A percentile compares a stretch with the other conserved stretches of the same genome.
Conservation (phyloP, 2,329 filamentous ascomycete genomes). For the Exophiala viscosa region DNA sequence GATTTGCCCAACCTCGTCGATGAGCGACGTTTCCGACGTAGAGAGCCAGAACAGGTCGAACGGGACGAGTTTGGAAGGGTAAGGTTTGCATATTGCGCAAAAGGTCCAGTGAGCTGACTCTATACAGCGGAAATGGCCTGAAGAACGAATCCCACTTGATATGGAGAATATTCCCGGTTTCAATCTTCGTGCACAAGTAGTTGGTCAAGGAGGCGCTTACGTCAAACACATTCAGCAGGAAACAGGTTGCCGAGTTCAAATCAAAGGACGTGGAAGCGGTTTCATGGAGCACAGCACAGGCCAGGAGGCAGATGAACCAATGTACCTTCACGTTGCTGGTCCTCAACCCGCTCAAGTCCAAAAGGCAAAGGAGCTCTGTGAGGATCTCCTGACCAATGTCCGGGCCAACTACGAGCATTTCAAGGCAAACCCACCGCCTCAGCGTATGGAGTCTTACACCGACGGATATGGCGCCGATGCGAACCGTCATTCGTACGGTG, state of each 20-base stretch:
- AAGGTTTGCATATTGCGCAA: constrained; percentile 34
- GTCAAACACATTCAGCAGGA: constrained; percentile 98
- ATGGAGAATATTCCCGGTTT: constrained; percentile 91
- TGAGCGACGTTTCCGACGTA: constrained; percentile 82
- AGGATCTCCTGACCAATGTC: constrained; percentile 82
- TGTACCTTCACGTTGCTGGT: constrained; percentile 96
- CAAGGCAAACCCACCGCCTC: constrained; percentile 71
- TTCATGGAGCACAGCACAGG: constrained; percentile 89
- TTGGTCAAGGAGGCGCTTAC: constrained; percentile 88
- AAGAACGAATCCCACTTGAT: constrained; percentile 86
- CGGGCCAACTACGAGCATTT: constrained; percentile 86
- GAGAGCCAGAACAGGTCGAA: constrained; percentile 77
- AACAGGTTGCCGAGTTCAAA: constrained; percentile 92
- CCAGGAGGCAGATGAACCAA: constrained; percentile 86
- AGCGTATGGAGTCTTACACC: constrained; percentile 43
- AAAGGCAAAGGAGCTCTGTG: constrained; percentile 80
- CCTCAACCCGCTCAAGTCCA: constrained; percentile 84
- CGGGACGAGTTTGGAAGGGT: constrained; percentile 88
- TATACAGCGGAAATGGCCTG: constrained; percentile 90
- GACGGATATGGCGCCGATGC: constrained; percentile 51
- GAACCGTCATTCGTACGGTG: constrained; percentile 40
- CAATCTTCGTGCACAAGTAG: constrained; percentile 92
- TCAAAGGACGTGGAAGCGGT: constrained; percentile 92
- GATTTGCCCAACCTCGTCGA: constrained; percentile 94
- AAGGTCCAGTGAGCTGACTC: constrained; percentile 28